phyloP scores from a whole-genome alignment of 768 basidiomycete genomes.

The Boletus rufocinnamomeus region DNA sequence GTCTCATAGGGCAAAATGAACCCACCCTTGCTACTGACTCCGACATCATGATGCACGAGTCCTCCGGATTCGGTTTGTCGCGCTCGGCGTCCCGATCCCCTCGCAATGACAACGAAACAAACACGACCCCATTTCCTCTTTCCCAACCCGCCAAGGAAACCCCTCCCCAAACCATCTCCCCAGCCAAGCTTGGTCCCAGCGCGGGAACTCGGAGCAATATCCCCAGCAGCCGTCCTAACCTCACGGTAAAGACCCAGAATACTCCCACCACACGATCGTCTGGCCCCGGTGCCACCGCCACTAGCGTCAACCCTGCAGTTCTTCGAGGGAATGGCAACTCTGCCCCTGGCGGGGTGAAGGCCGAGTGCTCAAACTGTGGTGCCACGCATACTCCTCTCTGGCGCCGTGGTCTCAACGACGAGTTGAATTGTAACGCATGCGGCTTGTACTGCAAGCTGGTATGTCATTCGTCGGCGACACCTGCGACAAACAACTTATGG shows the following conservation, averaged over 20 bases:
- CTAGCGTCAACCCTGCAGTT: constrained; percentile 51
- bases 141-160: constrained; percentile 44
- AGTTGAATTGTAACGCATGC: constrained; percentile 88
- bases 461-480: constrained; percentile 28
- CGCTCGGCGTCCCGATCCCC: constrained; percentile 16
- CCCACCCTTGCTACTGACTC: constrained; percentile 10
- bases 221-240: constrained; percentile 51
- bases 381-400: constrained; percentile 88
- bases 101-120: constrained; percentile 8
- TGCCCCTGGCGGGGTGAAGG: constrained; percentile 64
- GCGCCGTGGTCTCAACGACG: constrained; percentile 84
- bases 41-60: constrained; percentile 34
- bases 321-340: constrained; percentile 37
- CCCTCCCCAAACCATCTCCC: constrained; percentile 54
- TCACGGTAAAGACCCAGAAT: constrained; percentile 61
- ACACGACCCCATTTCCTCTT: constrained; percentile 31
- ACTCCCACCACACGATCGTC: constrained; percentile 49
- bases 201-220: constrained; percentile 50
- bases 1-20: constrained; percentile 11
- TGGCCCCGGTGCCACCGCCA: constrained; percentile 66
- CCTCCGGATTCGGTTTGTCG: constrained; percentile 14
- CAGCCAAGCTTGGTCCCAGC: constrained; percentile 58
- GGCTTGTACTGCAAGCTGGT: constrained; percentile 87
- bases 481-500: not conserved
- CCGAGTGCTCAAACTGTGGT: constrained; percentile 86